phyloP scores from a whole-genome alignment of 768 basidiomycete species.

The Pisolithus microcarpus region DNA sequence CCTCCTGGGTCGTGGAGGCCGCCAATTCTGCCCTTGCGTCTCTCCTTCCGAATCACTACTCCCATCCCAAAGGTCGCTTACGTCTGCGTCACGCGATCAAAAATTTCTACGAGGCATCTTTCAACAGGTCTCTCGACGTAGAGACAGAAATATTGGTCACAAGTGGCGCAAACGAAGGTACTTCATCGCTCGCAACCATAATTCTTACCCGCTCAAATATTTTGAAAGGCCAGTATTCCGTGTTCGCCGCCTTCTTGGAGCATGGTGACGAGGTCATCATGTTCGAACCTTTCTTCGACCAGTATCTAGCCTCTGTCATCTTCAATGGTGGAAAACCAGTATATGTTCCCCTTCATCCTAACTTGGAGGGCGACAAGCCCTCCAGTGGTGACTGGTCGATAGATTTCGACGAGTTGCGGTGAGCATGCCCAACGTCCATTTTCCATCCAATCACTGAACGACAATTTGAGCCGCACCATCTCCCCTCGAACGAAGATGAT shows the following conservation, averaged over 20 bases:
- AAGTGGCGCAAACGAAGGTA: conserved; percentile 96
- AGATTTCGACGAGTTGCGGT: conserved; percentile 85
- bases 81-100: conserved; percentile 86
- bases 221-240: conserved; percentile 79
- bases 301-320: conserved; percentile 86
- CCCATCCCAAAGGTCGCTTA: conserved; percentile 83
- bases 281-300: conserved; percentile 98
- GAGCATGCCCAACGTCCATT: conserved; percentile 9
- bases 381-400: conserved; percentile 81
- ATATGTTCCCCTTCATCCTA: conserved; percentile 92
- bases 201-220: conserved; percentile 1
- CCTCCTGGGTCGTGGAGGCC: conserved; percentile 68
- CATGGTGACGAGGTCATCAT: conserved; percentile 95
- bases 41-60: conserved; percentile 76
- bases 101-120: conserved; percentile 61
- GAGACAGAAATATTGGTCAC: conserved; percentile 90
- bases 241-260: conserved; percentile 87
- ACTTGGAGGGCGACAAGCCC: conserved; percentile 41
- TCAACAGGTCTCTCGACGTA: conserved; percentile 66
- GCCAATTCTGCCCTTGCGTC: conserved; percentile 60
- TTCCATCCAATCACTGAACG: background rate
- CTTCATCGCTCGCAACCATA: conserved; percentile 1
- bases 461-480: conserved; percentile 56
- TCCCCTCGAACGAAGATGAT: conserved; percentile 91
- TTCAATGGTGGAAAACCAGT: conserved; percentile 93